phyloP scores from a whole-genome alignment of 768 basidiomycete species.

The Tubosaeta sp. region DNA sequence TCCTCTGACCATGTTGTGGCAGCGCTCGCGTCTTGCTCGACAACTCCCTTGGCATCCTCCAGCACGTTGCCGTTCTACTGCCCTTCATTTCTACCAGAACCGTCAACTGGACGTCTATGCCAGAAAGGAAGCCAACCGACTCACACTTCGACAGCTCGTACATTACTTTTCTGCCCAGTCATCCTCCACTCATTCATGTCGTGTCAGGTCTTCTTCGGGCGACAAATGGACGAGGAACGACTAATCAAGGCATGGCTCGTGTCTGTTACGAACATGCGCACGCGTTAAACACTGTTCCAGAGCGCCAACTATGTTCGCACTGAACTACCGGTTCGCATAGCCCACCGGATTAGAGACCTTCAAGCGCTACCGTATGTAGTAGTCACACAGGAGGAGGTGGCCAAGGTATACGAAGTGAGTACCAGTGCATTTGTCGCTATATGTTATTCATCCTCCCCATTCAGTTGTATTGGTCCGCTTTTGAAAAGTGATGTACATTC shows the following conservation, averaged over 20 bases:
- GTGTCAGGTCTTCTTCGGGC: conserved; percentile 77
- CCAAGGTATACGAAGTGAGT: conserved; percentile 80
- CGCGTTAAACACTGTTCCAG: conserved; percentile 33
- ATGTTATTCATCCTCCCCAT: conserved; percentile 1
- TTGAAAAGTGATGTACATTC: conserved; percentile 59
- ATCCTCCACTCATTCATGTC: conserved; percentile 2
- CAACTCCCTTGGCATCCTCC: background rate
- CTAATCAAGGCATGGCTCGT: conserved; percentile 57
- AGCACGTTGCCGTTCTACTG: conserved; percentile 33
- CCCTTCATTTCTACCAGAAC: conserved; percentile 76
- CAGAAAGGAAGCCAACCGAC: conserved; percentile 60
- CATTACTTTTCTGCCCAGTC: conserved; percentile 12
- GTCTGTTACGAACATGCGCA: background rate
- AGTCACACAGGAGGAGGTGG: conserved; percentile 79
- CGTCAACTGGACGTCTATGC: conserved; percentile 80
- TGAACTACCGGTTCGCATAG: conserved; percentile 83
- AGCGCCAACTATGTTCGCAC: conserved; percentile 90
- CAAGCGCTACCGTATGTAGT: conserved; percentile 84
- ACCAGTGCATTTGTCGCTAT: conserved; percentile 2
- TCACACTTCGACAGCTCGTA: conserved; percentile 80
- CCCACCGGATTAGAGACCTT: conserved; percentile 82
- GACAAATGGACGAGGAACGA: conserved; percentile 73
- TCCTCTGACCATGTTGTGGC: conserved; percentile 25
- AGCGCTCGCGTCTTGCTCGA: conserved; percentile 6
- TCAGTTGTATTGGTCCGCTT: conserved; percentile 83